Percentiles rank a stretch among this genome's conserved stretches.
phyloP scores from a whole-genome alignment of 1,284 basidiomycete genomes.

The Puccinia triticina region DNA sequence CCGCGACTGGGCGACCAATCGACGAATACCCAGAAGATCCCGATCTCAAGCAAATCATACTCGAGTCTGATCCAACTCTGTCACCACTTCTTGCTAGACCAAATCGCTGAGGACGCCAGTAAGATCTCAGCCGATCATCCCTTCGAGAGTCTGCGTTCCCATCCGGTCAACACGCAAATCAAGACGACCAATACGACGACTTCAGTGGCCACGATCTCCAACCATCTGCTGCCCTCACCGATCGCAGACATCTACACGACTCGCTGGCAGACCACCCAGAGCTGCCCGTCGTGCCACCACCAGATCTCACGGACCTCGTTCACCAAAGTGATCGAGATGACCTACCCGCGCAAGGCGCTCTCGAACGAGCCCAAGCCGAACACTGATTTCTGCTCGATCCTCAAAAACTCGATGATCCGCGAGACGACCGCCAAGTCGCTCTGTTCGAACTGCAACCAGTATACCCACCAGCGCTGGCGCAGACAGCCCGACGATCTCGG shows the following conservation, averaged over 20 bases:
- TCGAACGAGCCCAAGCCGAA: constrained; percentile 65
- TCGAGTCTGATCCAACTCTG: constrained; percentile 88
- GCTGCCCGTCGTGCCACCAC: constrained; percentile 78
- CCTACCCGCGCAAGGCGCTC: constrained; percentile 75
- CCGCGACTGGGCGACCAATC: constrained; percentile 11
- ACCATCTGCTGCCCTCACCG: constrained; percentile 27
- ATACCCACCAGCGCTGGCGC: constrained; percentile 72
- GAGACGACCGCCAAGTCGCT: constrained; percentile 81
- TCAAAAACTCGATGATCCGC: constrained; percentile 77
- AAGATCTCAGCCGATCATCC: constrained; percentile 54
- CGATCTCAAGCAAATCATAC: constrained; percentile 70
- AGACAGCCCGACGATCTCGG: constrained; percentile 68
- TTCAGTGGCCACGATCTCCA: constrained; percentile 31
- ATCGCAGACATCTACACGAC: constrained; percentile 61
- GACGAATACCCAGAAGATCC: constrained; percentile 52
- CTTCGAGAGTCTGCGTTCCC: constrained; percentile 59
- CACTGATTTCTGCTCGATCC: constrained; percentile 71
- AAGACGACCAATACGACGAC: constrained; percentile 55
- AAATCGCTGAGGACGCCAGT: constrained; percentile 68
- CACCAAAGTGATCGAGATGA: constrained; percentile 87
- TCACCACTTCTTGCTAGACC: constrained; percentile 88
- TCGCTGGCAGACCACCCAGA: constrained; percentile 62
- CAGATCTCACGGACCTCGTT: constrained; percentile 72
- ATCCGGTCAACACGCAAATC: constrained; percentile 52
- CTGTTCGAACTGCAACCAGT: constrained; percentile 80